These are phyloP conservation scores for Sclerospora graminicola DNA, from an alignment of 352 stramenopile species.

Conservation along the genomic window DNA sequence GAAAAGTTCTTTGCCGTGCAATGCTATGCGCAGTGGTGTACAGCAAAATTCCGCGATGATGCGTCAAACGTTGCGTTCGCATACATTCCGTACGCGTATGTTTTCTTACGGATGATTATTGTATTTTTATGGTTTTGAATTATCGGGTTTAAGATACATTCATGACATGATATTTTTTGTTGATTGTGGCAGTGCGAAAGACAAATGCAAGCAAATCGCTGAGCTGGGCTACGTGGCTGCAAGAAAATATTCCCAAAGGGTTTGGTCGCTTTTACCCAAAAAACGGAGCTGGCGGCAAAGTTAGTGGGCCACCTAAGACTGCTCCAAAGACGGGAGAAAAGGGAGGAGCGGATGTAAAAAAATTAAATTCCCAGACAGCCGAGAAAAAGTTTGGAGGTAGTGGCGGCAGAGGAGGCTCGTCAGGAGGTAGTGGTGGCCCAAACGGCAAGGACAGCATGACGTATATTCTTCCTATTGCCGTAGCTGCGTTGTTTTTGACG, in stretches of 20 bases:
- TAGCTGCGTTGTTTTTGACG: constrained; percentile 65
- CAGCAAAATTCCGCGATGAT: constrained; percentile 26
- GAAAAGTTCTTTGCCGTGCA: constrained; percentile 41
- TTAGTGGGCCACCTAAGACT: constrained; percentile 35
- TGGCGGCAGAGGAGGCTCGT: constrained; percentile 24
- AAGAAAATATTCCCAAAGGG: constrained; percentile 60
- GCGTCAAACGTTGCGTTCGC: constrained; percentile 38
- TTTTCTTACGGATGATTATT: background rate
- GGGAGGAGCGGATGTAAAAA: constrained; percentile 45
- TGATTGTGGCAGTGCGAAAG: constrained; percentile 28
- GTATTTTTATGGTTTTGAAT: background rate
- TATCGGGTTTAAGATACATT: background rate
- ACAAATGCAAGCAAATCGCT: constrained; percentile 35
- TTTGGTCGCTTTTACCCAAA: constrained; percentile 84
- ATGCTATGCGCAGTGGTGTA: constrained; percentile 24
- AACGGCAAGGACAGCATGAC: constrained; percentile 50
- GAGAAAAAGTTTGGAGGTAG: constrained; percentile 32
- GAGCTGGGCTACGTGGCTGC: constrained; percentile 64
- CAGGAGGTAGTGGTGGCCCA: constrained; percentile 19
- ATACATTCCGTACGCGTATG: constrained; percentile 39
- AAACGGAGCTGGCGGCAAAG: constrained; percentile 42
- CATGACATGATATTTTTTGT: background rate
- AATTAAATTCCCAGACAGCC: constrained; percentile 51
- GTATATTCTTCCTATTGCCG: constrained; percentile 61
- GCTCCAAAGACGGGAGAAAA: constrained; percentile 37